A percentile compares a stretch with the other conserved stretches of the same genome.
Evolutionary conservation across 345 rosid genomes (phyloP).

Genomic region (Cardiospermum halicacabum): DNA sequence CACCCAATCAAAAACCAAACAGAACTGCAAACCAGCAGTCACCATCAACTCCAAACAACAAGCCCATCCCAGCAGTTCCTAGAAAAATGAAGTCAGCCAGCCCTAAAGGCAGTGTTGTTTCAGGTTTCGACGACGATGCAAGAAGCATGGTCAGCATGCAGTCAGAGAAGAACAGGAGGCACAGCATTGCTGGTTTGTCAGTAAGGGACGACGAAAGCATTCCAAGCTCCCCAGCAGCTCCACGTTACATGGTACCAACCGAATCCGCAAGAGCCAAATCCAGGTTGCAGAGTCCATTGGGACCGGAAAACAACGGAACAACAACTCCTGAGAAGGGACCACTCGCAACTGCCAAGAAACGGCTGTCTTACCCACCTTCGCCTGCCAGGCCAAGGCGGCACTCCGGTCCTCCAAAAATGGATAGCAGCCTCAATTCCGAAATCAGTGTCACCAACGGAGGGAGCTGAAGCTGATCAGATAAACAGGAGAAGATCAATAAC

Average conservation of each 20-base stretch:
- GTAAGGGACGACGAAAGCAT: conserved; percentile 80
- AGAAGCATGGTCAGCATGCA: conserved; percentile 64
- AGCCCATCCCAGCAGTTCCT: conserved; percentile 34
- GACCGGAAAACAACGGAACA: conserved; percentile 45
- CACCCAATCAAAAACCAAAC: conserved; percentile 52
- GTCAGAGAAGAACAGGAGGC: conserved; percentile 58
- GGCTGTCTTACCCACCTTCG: conserved; percentile 74
- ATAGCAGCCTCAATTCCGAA: conserved; percentile 36
- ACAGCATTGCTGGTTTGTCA: conserved; percentile 57
- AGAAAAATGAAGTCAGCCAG: conserved; percentile 60
- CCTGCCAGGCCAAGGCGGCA: conserved; percentile 71
- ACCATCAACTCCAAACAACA: conserved; percentile 64
- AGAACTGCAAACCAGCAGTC: conserved; percentile 40
- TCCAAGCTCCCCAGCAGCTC: conserved; percentile 50
- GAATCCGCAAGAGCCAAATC: conserved; percentile 83
- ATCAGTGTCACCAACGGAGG: conserved; percentile 40
- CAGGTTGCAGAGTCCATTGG: conserved; percentile 51
- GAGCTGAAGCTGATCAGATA: conserved; percentile 23
- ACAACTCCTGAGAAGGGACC: conserved; percentile 45
- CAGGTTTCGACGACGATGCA: conserved; percentile 56
- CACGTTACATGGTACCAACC: conserved; percentile 90
- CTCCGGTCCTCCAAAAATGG: conserved; percentile 76
- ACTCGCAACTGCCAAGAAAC: conserved; percentile 50
- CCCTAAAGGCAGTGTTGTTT: conserved; percentile 37
- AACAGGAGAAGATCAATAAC: neutral